phyloP scores from a whole-genome alignment of 331 rosid species.

The Erythrophleum ivorense region DNA sequence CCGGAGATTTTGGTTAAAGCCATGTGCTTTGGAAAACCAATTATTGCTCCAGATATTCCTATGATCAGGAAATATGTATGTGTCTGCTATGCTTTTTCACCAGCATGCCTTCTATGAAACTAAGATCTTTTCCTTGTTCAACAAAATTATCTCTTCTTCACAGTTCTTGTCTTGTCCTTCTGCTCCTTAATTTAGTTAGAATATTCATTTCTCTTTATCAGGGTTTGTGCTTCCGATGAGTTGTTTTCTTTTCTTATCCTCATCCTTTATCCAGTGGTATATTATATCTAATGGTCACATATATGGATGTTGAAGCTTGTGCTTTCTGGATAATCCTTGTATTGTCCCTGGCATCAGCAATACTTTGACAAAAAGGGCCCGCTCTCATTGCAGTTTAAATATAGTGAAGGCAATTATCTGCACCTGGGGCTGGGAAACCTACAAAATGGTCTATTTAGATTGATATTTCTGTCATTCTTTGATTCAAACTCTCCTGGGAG shows the following conservation, averaged over 20 bases:
- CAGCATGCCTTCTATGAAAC: neutral
- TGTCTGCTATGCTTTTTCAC: conserved; percentile 31
- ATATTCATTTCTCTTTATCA: neutral
- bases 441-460: conserved; percentile 29
- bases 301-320: neutral
- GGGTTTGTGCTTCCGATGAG: neutral
- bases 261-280: neutral
- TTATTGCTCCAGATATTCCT: conserved; percentile 87
- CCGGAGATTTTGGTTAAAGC: conserved; percentile 87
- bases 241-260: neutral
- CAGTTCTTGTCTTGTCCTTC: neutral
- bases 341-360: neutral
- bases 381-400: neutral
- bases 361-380: neutral
- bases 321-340: conserved; percentile 1
- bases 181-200: neutral
- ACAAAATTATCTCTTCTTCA: neutral
- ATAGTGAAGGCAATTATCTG: neutral
- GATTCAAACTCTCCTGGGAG: conserved; percentile 23
- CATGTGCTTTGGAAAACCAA: conserved; percentile 90
- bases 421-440: neutral
- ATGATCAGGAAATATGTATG: conserved; percentile 83
- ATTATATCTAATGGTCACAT: neutral
- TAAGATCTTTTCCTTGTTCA: neutral
- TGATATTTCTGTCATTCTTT: conserved; percentile 8